Base-by-base conservation (phyloP, 129 eudicot genomes). In the Tanacetum coccineum region DNA sequence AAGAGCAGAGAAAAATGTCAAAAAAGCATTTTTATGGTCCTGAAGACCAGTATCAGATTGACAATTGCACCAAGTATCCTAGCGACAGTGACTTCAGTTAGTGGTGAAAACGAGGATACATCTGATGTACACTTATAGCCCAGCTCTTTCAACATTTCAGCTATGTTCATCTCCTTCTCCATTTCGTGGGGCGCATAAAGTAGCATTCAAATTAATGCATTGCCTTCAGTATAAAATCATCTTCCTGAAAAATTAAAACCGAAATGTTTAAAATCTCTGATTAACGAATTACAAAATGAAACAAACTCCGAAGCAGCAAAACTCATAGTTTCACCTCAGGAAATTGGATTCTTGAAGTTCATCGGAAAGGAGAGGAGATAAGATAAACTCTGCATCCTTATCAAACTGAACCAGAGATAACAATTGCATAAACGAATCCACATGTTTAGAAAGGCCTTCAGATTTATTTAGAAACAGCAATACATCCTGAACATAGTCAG, bases 181-280 rank as follows among this genome's bases (percentile, higher is more conserved):
- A 88, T 86, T 84, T 93, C 92, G 65, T n/a, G n/a, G n/a, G n/a
- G n/a, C n/a, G 95, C 96, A n/a, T 56, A 88, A 80, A 52, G 88
- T 69, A 70, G 76, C 84, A 79, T n/a, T 88, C 92, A 77, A 93
- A 88, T 70, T 93, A 90, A 77, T 76, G 71, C 91, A 69, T 50
- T 70, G 30, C 78, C 81, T 63, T 82, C 96, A 28, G 39, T 53
- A 84, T 56, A 75, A 75, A 58, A 73, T 88, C 78, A 88, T 22
- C 56, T 79, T 75, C 75, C 98, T 93, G 83, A 45, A 64, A 59
- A 69, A 39, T 39, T 60, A 13, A 47, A 11, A 45, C 1, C 25
- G 1, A 22, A 22, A 0, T 1, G 9, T 59, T 11, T 40, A 48
- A 13, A 57, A n/a, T 18, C 46, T 12, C 39, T 19, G 13, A 32